These are phyloP conservation scores for Cenchrus fungigraminus DNA, from an alignment of 176 grass and related monocot genomes.

Conservation along the genomic window DNA sequence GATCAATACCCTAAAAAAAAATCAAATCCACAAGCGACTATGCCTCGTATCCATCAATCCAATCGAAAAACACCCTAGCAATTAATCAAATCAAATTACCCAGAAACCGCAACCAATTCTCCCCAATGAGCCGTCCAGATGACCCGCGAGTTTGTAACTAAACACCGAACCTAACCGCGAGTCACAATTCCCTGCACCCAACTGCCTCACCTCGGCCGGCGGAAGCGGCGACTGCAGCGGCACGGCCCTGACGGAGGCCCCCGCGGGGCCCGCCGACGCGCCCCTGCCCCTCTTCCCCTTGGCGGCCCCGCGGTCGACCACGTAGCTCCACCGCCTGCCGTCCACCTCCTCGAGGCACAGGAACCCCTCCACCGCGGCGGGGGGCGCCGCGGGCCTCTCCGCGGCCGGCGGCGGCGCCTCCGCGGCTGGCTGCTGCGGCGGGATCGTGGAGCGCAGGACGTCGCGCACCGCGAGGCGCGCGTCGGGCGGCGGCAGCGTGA, in stretches of 20 bases:
- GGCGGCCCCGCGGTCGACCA: constrained; percentile 39
- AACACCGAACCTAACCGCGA: not conserved
- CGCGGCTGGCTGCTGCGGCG: constrained; percentile 25
- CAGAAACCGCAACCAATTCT: constrained; percentile 8
- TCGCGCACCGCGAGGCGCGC: constrained; percentile 50
- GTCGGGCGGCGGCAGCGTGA: constrained; percentile 55
- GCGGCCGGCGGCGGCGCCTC: constrained; percentile 25
- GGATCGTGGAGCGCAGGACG: constrained; percentile 64
- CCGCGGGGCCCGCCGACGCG: constrained; percentile 11
- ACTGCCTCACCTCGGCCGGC: constrained; percentile 71
- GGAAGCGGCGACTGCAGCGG: constrained; percentile 73
- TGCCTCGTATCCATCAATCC: not conserved
- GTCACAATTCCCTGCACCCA: constrained; percentile 10
- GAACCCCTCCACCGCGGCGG: constrained; percentile 52
- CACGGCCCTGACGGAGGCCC: constrained; percentile 64
- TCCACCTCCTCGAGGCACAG: constrained; percentile 94
- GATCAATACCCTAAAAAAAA: not conserved
- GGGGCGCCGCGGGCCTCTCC: constrained; percentile 28
- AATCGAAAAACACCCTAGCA: not conserved
- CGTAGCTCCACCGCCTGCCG: constrained; percentile 90
- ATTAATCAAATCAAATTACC: constrained; percentile 1
- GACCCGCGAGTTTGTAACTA: not conserved
- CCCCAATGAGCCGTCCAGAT: constrained; percentile 16
- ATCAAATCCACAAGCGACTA: not conserved
- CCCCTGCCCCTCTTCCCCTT: constrained; percentile 17